phyloP scores from a whole-genome alignment of 768 basidiomycete genomes.

The Tephrocybe rancida region DNA sequence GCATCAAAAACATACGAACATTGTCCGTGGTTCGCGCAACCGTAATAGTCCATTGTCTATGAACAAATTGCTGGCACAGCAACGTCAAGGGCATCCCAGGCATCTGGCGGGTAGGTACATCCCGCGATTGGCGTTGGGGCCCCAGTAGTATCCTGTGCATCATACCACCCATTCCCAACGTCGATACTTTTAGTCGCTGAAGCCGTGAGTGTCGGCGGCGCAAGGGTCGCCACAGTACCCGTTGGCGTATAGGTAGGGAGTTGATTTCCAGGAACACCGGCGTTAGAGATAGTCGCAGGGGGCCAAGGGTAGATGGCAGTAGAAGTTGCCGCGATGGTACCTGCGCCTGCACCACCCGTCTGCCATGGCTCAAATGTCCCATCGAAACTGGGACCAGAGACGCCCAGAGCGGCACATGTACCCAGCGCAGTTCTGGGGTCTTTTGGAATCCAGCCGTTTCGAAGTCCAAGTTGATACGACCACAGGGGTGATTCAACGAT shows the following conservation, averaged over 20 bases:
- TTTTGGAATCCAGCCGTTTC: constrained; percentile 50
- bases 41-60: constrained; percentile 4
- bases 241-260: constrained; percentile 74
- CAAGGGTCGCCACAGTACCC: constrained; percentile 60
- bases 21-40: constrained; percentile 11
- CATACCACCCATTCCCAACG: constrained; percentile 57
- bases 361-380: constrained; percentile 62
- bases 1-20: constrained; percentile 2
- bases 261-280: constrained; percentile 34
- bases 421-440: constrained; percentile 55
- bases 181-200: constrained; percentile 40
- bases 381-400: constrained; percentile 33
- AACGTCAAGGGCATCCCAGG: constrained; percentile 38
- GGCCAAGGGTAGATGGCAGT: constrained; percentile 58
- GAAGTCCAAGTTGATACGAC: constrained; percentile 49
- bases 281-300: constrained; percentile 50
- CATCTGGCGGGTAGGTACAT: constrained; percentile 60
- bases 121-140: constrained; percentile 53
- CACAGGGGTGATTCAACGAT: constrained; percentile 47
- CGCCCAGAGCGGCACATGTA: constrained; percentile 60
- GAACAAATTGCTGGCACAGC: constrained; percentile 32
- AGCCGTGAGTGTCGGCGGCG: constrained; percentile 41
- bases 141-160: constrained; percentile 46
- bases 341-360: constrained; percentile 65
- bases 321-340: constrained; percentile 48